Conservation (phyloP, 2,329 filamentous ascomycete genomes). For the Cercospora janseana region DNA sequence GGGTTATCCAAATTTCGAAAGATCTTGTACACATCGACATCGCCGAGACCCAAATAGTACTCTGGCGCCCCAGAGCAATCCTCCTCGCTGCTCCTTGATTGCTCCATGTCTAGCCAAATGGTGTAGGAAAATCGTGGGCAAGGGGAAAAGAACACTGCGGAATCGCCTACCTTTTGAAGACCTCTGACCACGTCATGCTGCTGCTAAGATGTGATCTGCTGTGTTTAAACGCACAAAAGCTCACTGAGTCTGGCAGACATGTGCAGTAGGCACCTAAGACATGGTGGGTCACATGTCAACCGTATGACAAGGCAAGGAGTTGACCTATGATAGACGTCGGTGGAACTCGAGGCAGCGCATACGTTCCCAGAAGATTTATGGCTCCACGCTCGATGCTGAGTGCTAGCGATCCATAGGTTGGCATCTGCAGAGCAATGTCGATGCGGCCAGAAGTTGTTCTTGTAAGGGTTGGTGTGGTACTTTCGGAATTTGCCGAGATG, state of each 20-base stretch:
- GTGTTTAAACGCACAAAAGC: not conserved
- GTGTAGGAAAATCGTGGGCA: not conserved
- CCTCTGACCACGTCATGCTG: not conserved
- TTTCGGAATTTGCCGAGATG: not conserved
- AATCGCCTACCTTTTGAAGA: slow-evolving; percentile 28
- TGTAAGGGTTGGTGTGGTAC: not conserved
- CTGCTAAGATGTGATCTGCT: not conserved
- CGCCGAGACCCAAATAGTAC: slow-evolving; percentile 24
- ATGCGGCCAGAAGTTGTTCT: too few relatives aligned
- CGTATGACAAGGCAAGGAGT: too few relatives aligned
- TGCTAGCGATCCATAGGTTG: too few relatives aligned
- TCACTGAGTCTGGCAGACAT: slow-evolving; percentile 3
- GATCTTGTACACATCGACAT: slow-evolving; percentile 20
- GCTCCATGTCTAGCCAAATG: slow-evolving; percentile 12
- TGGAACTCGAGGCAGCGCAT: too few relatives aligned
- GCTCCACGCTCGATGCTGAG: too few relatives aligned
- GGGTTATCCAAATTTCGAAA: slow-evolving; percentile 57
- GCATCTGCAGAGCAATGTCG: too few relatives aligned
- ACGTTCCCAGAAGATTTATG: too few relatives aligned
- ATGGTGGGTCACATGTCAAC: not conserved
- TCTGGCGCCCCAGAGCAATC: slow-evolving; percentile 15
- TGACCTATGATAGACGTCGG: too few relatives aligned
- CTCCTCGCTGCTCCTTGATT: slow-evolving; percentile 1
- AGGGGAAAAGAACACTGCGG: not conserved
- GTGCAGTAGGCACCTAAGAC: slow-evolving; percentile 2